Base-by-base conservation (phyloP, 169 alveolate species). In the Cyclospora cayetanensis region DNA sequence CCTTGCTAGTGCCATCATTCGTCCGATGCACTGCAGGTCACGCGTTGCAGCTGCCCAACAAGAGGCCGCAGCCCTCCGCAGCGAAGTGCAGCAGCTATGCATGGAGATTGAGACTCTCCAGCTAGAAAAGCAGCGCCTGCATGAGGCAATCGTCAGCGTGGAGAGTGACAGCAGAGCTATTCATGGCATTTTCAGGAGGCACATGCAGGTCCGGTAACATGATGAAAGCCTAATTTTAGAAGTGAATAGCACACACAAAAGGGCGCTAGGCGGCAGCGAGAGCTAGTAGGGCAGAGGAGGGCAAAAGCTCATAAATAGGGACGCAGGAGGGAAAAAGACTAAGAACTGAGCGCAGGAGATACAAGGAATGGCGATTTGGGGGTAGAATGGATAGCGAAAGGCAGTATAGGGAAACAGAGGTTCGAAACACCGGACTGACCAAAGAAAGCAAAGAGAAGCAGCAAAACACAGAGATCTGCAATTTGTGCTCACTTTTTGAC, bases 1-100 rank as follows among this genome's bases (percentile, higher is more conserved):
- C n/a, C n/a, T n/a, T n/a, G n/a, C n/a, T n/a, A n/a, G n/a, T n/a
- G n/a, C n/a, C n/a, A n/a, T n/a, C n/a, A n/a, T n/a, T n/a, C n/a
- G n/a, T n/a, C n/a, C n/a, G n/a, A n/a, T n/a, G n/a, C n/a, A n/a
- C n/a, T n/a, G n/a, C 70, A 55, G 70, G 70, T 9, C 70, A 9
- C 70, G 70, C n/a, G 70, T 29, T 55, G 70, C 70, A 15, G 70
- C 70, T 15, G 70, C 70, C 34, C 70, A 55, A 29, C 70, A 55
- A 55, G 70, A 55, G 27, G 70, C 70, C 70, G 70, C 34, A 22
- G 27, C 70, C 31, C 70, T 55, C 31, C 70, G 70, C 31, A 29
- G 31, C 27, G 70, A 55, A 22, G 70, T 55, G 70, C 70, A 55
- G 70, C 70, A 55, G 29, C 70, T 55, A 29, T 55, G 70, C 70